phyloP scores from a whole-genome alignment of 2,329 filamentous ascomycete species.

The Aspergillus fischeri region DNA sequence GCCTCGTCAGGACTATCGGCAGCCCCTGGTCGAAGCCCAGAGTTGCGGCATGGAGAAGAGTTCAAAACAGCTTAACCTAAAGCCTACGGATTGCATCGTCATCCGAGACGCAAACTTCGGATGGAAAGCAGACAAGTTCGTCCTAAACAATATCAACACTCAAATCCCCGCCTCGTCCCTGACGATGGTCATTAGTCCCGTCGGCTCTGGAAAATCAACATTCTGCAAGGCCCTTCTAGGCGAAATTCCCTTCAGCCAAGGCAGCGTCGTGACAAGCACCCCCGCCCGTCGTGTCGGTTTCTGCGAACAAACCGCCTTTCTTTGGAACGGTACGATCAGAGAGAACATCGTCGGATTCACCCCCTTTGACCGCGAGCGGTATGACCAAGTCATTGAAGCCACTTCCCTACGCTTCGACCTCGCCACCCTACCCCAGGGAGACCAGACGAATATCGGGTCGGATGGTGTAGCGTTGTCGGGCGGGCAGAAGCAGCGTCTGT shows the following conservation, averaged over 20 bases:
- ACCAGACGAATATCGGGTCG: conserved; percentile 20
- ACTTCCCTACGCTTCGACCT: conserved; percentile 19
- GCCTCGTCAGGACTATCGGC: conserved; percentile 2
- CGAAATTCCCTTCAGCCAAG: conserved; percentile 27
- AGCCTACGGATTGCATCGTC: no score
- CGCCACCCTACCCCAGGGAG: conserved; percentile 13
- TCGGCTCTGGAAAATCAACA: conserved; percentile 26
- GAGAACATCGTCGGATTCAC: conserved; percentile 16
- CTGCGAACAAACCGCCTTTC: conserved; percentile 19
- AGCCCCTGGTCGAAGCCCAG: no score
- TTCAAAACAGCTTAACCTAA: no score
- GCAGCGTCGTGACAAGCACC: conserved; percentile 4
- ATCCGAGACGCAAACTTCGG: no score
- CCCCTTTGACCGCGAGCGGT: conserved; percentile 10
- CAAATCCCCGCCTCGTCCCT: no score
- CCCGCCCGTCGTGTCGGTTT: conserved; percentile 4
- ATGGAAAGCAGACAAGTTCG: no score
- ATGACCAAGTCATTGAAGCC: conserved; percentile 19
- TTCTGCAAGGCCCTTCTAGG: conserved; percentile 32
- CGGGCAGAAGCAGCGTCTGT: conserved; percentile 25
- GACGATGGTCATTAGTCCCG: no score
- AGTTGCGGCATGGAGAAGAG: no score
- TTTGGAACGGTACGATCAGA: conserved; percentile 14
- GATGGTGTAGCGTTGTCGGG: conserved; percentile 16
- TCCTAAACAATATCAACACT: no score